Evolutionary conservation across 2,329 filamentous ascomycete genomes (phyloP).

Genomic region (Fusarium lyarnte): DNA sequence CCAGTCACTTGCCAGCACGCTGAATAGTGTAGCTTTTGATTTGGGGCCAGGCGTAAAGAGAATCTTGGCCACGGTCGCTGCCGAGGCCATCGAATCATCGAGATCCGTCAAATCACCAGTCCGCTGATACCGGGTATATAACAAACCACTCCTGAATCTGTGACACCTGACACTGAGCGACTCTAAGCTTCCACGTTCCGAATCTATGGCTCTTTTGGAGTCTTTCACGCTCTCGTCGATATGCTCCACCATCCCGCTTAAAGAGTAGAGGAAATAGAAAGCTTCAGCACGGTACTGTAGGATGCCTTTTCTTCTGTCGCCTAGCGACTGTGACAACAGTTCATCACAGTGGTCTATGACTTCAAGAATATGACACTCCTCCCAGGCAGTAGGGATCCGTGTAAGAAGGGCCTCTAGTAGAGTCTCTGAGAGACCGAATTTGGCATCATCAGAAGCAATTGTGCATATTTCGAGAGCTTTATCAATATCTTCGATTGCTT

Average conservation of each 20-base stretch:
- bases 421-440: neutral
- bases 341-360: neutral
- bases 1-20: neutral
- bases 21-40: neutral
- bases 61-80: neutral
- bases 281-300: neutral
- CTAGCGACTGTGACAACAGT: fast-evolving
- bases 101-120: neutral
- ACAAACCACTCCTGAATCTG: neutral
- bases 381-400: fast-evolving
- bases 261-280: neutral
- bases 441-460: fast-evolving
- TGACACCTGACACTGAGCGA: neutral
- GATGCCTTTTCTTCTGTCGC: neutral
- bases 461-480: neutral
- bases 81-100: neutral
- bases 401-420: neutral
- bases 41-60: neutral
- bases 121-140: neutral
- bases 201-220: neutral
- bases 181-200: neutral
- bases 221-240: neutral
- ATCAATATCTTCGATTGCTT: neutral
- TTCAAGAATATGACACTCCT: neutral
- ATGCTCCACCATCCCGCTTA: neutral